Evolutionary conservation across 495 filamentous ascomycete species (phyloP), one percentile per base, ranked within the genome.

Genomic region (Astrocystis sublimbata): DNA sequence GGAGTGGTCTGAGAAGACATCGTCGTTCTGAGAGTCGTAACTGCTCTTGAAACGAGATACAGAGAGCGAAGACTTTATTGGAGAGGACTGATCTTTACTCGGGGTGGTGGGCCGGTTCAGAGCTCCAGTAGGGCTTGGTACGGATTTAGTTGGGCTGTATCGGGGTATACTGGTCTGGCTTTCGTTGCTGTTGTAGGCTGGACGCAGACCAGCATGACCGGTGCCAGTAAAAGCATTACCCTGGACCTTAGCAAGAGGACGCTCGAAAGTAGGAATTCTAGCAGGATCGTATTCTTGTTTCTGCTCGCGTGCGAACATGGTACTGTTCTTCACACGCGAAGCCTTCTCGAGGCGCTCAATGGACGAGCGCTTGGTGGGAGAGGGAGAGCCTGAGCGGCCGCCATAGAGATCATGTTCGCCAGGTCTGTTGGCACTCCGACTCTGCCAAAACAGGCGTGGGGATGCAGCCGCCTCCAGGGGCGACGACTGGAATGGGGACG

Each of bases 251-350:
- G 89, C 88, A 59, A 94, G 78, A 12, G 93, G 93, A 61, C 93
- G 83, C 66, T 96, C 89, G 10, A 91, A 80, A 40, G 89, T 76
- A 8, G 88, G 88, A 24, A 89, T 73, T 53, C 86, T 83, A n/a
- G 89, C 78, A 10, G 92, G 92, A 68, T 96, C 92, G 72, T 96
- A 96, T 69, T 96, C 91, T 67, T 93, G 84, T 69, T 92, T 90
- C 65, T 90, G 84, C 73, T 96, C 91, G 30, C 91, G 89, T 23
- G 91, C 90, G 67, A 96, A 90, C 81, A 97, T 96, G 77, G 85
- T 93, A 81, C 92, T 94, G 77, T 97, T 98, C 78, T 94, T 96
- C 52, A 98, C 94, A 41, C 94, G 89, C 40, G 93, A 96, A 4
- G 89, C 92, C 65, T 89, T 88, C 78, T 97, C 96, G 59, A 98